Evolutionary conservation across 2,329 filamentous ascomycete genomes (phyloP).

Genomic region (Gnomoniopsis smithogilvyi): DNA sequence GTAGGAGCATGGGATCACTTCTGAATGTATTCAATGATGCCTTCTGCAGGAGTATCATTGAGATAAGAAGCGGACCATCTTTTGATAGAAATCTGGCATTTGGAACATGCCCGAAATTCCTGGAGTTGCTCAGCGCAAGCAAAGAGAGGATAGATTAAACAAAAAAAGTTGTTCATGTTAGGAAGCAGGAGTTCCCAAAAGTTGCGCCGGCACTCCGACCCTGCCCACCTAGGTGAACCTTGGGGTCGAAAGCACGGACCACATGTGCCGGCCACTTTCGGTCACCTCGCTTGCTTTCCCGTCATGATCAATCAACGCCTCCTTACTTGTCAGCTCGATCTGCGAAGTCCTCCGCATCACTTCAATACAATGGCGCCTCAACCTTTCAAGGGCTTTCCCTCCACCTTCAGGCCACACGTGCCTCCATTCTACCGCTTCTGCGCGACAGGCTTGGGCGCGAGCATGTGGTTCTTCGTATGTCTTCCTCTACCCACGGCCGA

Average conservation of each 20-base stretch:
- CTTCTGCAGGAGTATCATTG: background rate
- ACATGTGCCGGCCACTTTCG: background rate
- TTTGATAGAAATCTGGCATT: background rate
- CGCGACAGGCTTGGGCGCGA: slow-evolving; percentile 83
- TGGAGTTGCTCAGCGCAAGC: background rate
- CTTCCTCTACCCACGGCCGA: background rate
- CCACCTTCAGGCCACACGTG: slow-evolving; percentile 40
- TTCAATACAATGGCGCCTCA: slow-evolving; percentile 31
- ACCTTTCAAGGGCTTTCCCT: slow-evolving; percentile 23
- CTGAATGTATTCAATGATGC: background rate
- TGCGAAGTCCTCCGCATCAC: background rate
- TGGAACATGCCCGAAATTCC: background rate
- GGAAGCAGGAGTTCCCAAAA: background rate
- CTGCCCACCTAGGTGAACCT: background rate
- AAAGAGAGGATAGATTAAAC: background rate
- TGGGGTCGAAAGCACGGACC: background rate
- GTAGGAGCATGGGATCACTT: background rate
- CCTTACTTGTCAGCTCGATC: background rate
- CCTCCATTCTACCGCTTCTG: slow-evolving; percentile 73
- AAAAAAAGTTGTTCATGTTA: background rate
- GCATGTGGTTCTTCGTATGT: slow-evolving; percentile 99
- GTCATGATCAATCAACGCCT: background rate
- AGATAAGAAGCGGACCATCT: background rate
- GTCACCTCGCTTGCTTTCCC: background rate
- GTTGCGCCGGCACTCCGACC: background rate